phyloP scores from a whole-genome alignment of 179 eudicot genomes.

The Silene coronaria region DNA sequence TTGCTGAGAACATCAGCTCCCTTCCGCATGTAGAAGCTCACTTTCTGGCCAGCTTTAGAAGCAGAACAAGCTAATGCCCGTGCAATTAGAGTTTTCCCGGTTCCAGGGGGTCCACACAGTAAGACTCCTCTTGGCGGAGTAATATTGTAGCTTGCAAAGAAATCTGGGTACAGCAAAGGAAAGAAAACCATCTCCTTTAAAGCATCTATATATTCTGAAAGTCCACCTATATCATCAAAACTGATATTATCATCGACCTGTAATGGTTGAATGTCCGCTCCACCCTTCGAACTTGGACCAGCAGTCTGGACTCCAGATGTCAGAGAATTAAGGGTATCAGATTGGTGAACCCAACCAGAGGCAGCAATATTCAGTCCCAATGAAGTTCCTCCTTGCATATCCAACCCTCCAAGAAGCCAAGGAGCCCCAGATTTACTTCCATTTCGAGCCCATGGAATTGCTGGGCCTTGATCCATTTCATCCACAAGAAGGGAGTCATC shows the following conservation, averaged over 20 bases:
- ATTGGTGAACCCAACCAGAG: conserved; percentile 97
- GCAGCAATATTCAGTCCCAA: conserved; percentile 97
- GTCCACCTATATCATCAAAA: conserved; percentile 94
- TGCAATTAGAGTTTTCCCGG: conserved; percentile 93
- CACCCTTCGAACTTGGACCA: conserved; percentile 98
- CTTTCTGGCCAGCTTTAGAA: conserved; percentile 98
- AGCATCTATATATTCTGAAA: conserved; percentile 82
- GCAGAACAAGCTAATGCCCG: conserved; percentile 96
- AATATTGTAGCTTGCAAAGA: conserved; percentile 83
- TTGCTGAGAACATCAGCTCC: conserved; percentile 99
- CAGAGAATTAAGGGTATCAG: conserved; percentile 58
- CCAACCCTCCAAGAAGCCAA: conserved; percentile 95
- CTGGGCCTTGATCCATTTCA: conserved; percentile 95
- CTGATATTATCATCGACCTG: conserved; percentile 92
- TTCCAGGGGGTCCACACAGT: conserved; percentile 98
- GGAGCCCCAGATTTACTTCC: conserved; percentile 79
- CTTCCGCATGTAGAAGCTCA: conserved; percentile 96
- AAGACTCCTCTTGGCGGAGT: conserved; percentile 99
- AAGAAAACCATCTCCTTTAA: conserved; percentile 98
- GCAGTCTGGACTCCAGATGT: conserved; percentile 91
- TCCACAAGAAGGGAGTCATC: conserved; percentile 98
- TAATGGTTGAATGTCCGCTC: conserved; percentile 96
- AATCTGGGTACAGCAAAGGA: conserved; percentile 92
- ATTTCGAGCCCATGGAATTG: conserved; percentile 93
- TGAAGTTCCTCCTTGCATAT: conserved; percentile 68